phyloP scores from a whole-genome alignment of 169 alveolate species.

The Plasmodium coatneyi region DNA sequence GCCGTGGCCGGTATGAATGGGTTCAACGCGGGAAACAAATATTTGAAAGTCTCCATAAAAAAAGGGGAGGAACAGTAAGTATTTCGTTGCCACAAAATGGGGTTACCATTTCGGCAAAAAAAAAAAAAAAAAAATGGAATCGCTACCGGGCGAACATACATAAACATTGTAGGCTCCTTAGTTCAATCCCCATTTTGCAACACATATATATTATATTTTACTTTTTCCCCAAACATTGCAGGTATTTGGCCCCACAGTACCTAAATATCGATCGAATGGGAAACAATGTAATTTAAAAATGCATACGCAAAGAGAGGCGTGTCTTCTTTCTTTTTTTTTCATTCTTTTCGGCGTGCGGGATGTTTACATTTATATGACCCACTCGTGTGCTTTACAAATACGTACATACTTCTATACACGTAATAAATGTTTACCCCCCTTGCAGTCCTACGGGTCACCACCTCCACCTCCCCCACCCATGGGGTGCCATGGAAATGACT shows the following conservation, averaged over 20 bases:
- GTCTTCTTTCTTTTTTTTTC: neutral
- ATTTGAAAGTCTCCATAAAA: conserved; percentile 89
- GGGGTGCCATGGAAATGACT: conserved; percentile 60
- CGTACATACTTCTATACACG: neutral
- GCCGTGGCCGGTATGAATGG: conserved; percentile 92
- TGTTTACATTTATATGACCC: neutral
- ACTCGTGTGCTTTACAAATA: neutral
- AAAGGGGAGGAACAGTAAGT: conserved; percentile 89
- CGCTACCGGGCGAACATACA: neutral
- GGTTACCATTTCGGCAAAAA: no score
- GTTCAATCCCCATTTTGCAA: neutral
- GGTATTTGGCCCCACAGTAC: conserved; percentile 69
- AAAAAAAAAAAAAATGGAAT: conserved; percentile 20
- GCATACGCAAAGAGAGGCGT: neutral
- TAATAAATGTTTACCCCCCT: neutral
- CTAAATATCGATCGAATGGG: conserved; percentile 48
- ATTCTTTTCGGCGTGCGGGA: neutral
- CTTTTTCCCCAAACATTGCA: neutral
- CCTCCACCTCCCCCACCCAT: conserved; percentile 77
- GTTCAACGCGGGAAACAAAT: conserved; percentile 87
- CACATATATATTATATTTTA: neutral
- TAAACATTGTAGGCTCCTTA: neutral
- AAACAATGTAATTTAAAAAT: conserved; percentile 52
- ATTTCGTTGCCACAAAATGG: neutral
- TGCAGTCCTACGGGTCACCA: conserved; percentile 51